Conservation (phyloP, 495 filamentous ascomycete genomes). For the Trichocladium antarcticum region DNA sequence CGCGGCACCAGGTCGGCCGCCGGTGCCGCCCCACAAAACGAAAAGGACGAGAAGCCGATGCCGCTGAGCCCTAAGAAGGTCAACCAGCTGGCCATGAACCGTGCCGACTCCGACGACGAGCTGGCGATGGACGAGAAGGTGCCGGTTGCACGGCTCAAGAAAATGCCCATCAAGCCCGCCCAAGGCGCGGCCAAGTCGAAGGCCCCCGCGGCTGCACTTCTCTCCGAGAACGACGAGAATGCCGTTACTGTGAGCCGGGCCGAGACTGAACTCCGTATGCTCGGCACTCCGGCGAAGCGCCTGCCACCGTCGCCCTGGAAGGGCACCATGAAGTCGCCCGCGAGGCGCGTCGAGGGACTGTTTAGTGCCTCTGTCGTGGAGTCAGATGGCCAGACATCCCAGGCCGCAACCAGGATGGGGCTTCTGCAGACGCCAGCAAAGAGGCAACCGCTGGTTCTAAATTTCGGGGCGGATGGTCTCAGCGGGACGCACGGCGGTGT, state of each 20-base stretch:
- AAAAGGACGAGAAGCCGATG: constrained; percentile 20
- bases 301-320: constrained; percentile 39
- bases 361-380: neutral
- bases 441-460: constrained; percentile 34
- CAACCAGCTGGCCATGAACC: constrained; percentile 36
- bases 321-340: constrained; percentile 37
- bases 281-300: constrained; percentile 40
- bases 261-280: constrained; percentile 16
- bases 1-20: constrained; percentile 11
- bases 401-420: constrained; percentile 28
- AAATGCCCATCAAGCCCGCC: constrained; percentile 34
- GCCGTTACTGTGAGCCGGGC: constrained; percentile 8
- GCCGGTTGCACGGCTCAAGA: constrained; percentile 37
- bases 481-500: neutral
- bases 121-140: constrained; percentile 42
- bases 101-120: constrained; percentile 41
- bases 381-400: constrained; percentile 9
- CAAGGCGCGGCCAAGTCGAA: constrained; percentile 13
- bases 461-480: constrained; percentile 2
- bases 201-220: neutral
- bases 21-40: neutral
- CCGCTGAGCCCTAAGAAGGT: constrained; percentile 48
- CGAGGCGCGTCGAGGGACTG: constrained; percentile 31
- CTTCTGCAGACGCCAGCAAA: constrained; percentile 42
- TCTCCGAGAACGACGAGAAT: constrained; percentile 10